Conservation (phyloP, 2,329 filamentous ascomycete genomes). For the Aspergillus unguis region DNA sequence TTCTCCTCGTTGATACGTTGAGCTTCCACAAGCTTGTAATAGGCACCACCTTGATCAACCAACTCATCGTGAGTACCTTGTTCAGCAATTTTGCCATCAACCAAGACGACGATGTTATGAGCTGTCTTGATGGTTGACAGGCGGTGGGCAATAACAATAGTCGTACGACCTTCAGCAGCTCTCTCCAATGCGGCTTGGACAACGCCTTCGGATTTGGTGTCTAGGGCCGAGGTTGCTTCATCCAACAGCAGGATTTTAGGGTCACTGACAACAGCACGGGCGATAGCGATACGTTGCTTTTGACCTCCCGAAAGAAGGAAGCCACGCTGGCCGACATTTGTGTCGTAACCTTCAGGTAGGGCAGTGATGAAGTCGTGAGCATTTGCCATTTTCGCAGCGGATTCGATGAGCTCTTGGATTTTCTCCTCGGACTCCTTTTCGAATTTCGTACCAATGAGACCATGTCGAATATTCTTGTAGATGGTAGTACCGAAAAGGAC, state of each 20-base stretch:
- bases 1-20: slow-evolving; percentile 70
- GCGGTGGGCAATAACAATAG: slow-evolving; percentile 93
- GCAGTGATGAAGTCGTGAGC: slow-evolving; percentile 85
- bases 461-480: slow-evolving; percentile 83
- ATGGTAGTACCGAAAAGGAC: slow-evolving; percentile 87
- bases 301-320: slow-evolving; percentile 92
- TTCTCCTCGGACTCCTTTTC: slow-evolving; percentile 67
- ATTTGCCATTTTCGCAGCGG: slow-evolving; percentile 86
- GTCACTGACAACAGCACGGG: slow-evolving; percentile 82
- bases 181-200: slow-evolving; percentile 90
- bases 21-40: slow-evolving; percentile 80
- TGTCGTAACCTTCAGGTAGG: slow-evolving; percentile 86
- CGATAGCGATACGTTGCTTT: slow-evolving; percentile 95
- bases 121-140: slow-evolving; percentile 91
- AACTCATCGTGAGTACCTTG: slow-evolving; percentile 85
- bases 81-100: slow-evolving; percentile 79
- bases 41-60: slow-evolving; percentile 67
- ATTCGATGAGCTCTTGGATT: slow-evolving; percentile 67
- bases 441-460: slow-evolving; percentile 77
- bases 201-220: slow-evolving; percentile 90
- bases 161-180: slow-evolving; percentile 81
- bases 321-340: slow-evolving; percentile 90
- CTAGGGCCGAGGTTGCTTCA: slow-evolving; percentile 88
- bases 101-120: slow-evolving; percentile 95
- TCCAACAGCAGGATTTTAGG: slow-evolving; percentile 90